phyloP scores from a whole-genome alignment of 768 basidiomycete genomes.

The Mycena albidolilacea region DNA sequence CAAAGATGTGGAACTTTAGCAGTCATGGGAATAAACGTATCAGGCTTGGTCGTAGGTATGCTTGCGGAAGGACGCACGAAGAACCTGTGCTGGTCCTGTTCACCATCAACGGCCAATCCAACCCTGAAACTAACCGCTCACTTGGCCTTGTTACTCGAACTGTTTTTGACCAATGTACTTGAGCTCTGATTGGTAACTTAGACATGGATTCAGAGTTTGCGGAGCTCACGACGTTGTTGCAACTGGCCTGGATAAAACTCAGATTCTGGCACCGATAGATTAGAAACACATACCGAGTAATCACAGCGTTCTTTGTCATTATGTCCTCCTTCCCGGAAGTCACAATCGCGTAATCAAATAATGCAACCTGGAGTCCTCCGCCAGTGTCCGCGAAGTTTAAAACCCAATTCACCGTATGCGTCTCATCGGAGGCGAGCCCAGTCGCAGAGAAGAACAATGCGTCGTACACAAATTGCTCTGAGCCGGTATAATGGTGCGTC shows the following conservation, averaged over 20 bases:
- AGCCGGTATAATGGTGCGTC: conserved; percentile 31
- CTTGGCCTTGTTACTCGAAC: neutral
- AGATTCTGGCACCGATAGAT: neutral
- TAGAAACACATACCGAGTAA: neutral
- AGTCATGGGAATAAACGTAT: neutral
- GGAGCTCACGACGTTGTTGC: neutral
- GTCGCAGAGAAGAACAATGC: conserved; percentile 30
- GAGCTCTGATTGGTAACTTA: no score
- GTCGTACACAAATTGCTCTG: conserved; percentile 22
- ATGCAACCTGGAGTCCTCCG: conserved; percentile 21
- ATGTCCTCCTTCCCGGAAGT: conserved; percentile 13
- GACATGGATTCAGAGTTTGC: neutral
- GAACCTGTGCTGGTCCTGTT: neutral
- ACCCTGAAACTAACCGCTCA: neutral
- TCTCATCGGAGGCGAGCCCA: conserved; percentile 20
- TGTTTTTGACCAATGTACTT: neutral
- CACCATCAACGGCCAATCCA: neutral
- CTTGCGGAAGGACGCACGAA: neutral
- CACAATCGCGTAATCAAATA: conserved; percentile 37
- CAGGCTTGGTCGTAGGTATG: neutral
- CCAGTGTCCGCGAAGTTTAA: conserved; percentile 15
- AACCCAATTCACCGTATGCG: conserved; percentile 27
- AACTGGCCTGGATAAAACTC: neutral
- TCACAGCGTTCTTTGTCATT: neutral
- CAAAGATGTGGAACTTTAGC: neutral